Evolutionary conservation across 2,329 filamentous ascomycete species (phyloP).

Genomic region (Raffaelea albimanens): DNA sequence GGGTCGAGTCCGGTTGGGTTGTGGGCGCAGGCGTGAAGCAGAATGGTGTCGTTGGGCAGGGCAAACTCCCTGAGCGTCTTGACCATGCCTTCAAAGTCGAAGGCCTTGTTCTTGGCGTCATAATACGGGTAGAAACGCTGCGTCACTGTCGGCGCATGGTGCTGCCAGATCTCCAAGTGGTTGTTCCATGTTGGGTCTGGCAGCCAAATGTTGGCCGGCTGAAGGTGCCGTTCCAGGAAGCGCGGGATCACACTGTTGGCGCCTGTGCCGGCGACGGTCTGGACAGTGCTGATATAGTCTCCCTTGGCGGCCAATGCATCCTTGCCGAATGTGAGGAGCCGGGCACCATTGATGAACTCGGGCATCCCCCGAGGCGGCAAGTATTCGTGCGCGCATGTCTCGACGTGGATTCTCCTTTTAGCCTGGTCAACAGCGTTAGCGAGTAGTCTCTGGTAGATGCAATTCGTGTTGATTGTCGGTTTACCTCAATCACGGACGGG

Average conservation of each 20-base stretch:
- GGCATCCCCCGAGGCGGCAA: not conserved
- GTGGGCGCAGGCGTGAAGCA: slow-evolving; percentile 3
- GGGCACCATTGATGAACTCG: not conserved
- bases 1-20: slow-evolving; percentile 2
- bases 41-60: not conserved
- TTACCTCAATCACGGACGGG: not conserved
- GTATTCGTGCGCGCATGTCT: not conserved
- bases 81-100: not conserved
- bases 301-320: not conserved
- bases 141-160: not conserved
- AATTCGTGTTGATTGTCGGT: too few relatives aligned
- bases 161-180: not conserved
- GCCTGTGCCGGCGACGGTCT: not conserved
- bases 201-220: not conserved
- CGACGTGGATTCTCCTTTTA: not conserved
- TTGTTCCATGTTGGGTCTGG: slow-evolving; percentile 4
- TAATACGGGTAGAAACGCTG: slow-evolving; percentile 2
- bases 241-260: not conserved
- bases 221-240: not conserved
- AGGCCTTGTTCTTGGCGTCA: not conserved
- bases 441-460: too few relatives aligned
- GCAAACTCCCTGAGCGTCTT: not conserved
- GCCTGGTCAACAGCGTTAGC: not conserved
- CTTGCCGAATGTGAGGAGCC: not conserved
- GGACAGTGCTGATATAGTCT: not conserved